Conservation (phyloP, 768 basidiomycete species). For the Dacryopinax spathularia region DNA sequence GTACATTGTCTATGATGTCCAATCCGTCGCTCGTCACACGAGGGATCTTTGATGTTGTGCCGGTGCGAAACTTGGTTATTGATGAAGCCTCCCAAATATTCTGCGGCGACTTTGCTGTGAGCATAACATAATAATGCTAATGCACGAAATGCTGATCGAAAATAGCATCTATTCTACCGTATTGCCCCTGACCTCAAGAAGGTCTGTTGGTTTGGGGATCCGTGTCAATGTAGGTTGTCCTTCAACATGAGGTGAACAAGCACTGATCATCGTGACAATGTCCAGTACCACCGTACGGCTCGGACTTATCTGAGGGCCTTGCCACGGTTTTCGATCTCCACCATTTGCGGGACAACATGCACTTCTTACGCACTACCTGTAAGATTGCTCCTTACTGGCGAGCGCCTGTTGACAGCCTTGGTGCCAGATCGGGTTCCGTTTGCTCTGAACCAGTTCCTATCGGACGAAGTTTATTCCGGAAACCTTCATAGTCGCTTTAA, state of each 20-base stretch:
- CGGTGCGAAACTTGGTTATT: constrained; percentile 33
- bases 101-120: constrained; percentile 35
- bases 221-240: constrained; percentile 33
- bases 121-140: constrained; percentile 5
- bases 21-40: constrained; percentile 28
- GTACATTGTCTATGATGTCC: constrained; percentile 66
- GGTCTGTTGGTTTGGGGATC: constrained; percentile 42
- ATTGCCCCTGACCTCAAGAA: constrained; percentile 29
- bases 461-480: constrained; percentile 46
- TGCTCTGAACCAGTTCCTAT: constrained; percentile 62
- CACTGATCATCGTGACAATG: not conserved
- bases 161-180: constrained; percentile 32
- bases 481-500: constrained; percentile 41
- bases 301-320: constrained; percentile 48
- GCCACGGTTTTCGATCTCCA: constrained; percentile 66
- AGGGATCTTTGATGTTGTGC: constrained; percentile 27
- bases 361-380: constrained; percentile 68
- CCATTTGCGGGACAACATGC: constrained; percentile 36
- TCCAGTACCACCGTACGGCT: constrained; percentile 66
- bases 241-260: too few species aligned
- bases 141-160: not conserved
- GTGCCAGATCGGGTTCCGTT: constrained; percentile 67
- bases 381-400: constrained; percentile 15
- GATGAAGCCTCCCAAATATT: constrained; percentile 44
- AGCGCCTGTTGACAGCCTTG: constrained; percentile 6